phyloP scores from a whole-genome alignment of 192 early-diverging fungal genomes.

The Backusella circina region DNA sequence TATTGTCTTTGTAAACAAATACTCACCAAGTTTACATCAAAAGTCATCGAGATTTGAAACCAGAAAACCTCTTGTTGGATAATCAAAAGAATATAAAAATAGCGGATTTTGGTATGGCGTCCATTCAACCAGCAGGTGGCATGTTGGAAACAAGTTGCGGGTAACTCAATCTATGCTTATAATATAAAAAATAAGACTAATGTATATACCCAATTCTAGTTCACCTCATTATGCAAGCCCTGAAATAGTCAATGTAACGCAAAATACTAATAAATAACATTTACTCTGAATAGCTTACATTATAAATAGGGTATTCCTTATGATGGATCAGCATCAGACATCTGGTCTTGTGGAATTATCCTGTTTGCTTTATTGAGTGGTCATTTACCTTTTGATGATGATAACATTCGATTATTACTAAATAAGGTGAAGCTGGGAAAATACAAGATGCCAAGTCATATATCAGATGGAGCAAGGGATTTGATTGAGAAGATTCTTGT shows the following conservation, averaged over 20 bases:
- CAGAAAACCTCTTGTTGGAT: slow-evolving; percentile 66
- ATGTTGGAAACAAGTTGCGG: slow-evolving; percentile 67
- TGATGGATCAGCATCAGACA: slow-evolving; percentile 62
- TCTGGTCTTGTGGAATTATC: slow-evolving; percentile 76
- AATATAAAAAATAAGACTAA: too few species aligned
- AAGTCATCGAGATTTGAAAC: slow-evolving; percentile 91
- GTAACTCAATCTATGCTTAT: too few species aligned
- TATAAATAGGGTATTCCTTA: slow-evolving; percentile 57
- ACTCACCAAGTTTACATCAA: too few species aligned
- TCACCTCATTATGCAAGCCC: slow-evolving; percentile 74
- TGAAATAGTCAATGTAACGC: slow-evolving; percentile 60
- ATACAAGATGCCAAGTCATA: slow-evolving; percentile 37
- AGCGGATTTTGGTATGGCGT: slow-evolving; percentile 92
- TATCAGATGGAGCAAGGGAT: slow-evolving; percentile 32
- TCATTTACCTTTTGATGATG: slow-evolving; percentile 73
- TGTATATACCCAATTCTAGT: too few species aligned
- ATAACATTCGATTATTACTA: slow-evolving; percentile 60
- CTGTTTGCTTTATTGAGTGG: slow-evolving; percentile 68
- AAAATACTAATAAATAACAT: not conserved
- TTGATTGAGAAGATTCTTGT: slow-evolving; percentile 40
- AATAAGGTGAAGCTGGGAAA: slow-evolving; percentile 44
- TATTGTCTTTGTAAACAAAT: too few species aligned
- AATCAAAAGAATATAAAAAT: slow-evolving; percentile 68
- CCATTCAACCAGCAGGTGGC: slow-evolving; percentile 37
- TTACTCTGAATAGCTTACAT: not conserved